Percentiles rank a stretch among this genome's conserved stretches.
Evolutionary conservation across 2,329 filamentous ascomycete species (phyloP).

Genomic region (Eutypella sp.): DNA sequence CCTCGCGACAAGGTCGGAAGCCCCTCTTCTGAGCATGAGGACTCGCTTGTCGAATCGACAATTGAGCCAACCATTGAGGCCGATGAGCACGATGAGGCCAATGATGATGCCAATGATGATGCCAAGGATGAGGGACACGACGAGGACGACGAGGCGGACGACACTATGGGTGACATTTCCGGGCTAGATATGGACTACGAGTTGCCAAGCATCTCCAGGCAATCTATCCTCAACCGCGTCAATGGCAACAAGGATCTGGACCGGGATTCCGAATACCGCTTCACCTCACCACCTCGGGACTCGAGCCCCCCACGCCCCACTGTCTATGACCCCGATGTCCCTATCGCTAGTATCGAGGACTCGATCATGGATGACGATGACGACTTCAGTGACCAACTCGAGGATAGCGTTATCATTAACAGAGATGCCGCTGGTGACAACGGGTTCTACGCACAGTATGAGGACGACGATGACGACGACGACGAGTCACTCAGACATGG

Average conservation of each 20-base stretch:
- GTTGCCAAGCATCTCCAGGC: slow-evolving; percentile 78
- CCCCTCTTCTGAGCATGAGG: slow-evolving; percentile 39
- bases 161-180: slow-evolving; percentile 56
- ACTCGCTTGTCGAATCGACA: slow-evolving; percentile 13
- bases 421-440: too few relatives aligned
- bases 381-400: slow-evolving; percentile 41
- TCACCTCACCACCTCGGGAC: slow-evolving; percentile 56
- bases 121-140: slow-evolving; percentile 10
- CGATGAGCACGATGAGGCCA: slow-evolving; percentile 32
- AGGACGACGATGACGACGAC: slow-evolving; percentile 56
- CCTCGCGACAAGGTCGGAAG: slow-evolving; percentile 41
- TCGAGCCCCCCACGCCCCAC: slow-evolving; percentile 55
- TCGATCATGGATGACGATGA: slow-evolving; percentile 51
- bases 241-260: slow-evolving; percentile 59
- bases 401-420: slow-evolving; percentile 63
- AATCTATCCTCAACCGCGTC: slow-evolving; percentile 87
- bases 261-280: slow-evolving; percentile 57
- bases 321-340: slow-evolving; percentile 77
- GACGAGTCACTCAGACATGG: slow-evolving; percentile 32
- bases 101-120: slow-evolving; percentile 12
- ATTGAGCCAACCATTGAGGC: slow-evolving; percentile 6
- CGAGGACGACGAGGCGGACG: slow-evolving; percentile 44
- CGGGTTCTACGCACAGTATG: too few relatives aligned
- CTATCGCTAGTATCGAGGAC: slow-evolving; percentile 82
- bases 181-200: slow-evolving; percentile 56